Conservation (phyloP, 2,329 filamentous ascomycete genomes). For the Fusarium fracticaudum region DNA sequence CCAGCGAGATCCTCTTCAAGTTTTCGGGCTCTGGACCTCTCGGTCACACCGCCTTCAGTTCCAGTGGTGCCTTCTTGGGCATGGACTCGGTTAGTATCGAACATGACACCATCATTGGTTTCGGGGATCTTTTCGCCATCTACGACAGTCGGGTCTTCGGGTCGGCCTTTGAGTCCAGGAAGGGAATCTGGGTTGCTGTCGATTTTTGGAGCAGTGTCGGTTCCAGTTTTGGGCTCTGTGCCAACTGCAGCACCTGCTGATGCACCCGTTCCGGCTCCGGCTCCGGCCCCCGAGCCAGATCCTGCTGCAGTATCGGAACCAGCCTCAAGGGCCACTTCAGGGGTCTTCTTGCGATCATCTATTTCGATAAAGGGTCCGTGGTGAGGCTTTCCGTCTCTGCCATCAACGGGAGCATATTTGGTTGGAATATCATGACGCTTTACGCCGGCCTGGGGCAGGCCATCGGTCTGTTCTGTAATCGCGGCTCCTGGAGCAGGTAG, state of each 20-base stretch:
- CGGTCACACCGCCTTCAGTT: constrained; percentile 87
- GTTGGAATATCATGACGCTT: constrained; percentile 55
- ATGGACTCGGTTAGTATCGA: constrained; percentile 78
- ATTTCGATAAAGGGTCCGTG: constrained; percentile 81
- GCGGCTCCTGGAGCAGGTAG: constrained; percentile 36
- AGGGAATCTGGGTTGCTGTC: constrained; percentile 51
- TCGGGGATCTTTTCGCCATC: constrained; percentile 71
- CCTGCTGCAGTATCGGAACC: constrained; percentile 11
- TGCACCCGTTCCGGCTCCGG: background rate
- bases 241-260: background rate
- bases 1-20: constrained; percentile 72
- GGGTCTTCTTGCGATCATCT: constrained; percentile 46
- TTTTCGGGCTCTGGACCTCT: constrained; percentile 82
- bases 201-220: constrained; percentile 10
- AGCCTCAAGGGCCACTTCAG: constrained; percentile 29
- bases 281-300: constrained; percentile 8
- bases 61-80: constrained; percentile 89
- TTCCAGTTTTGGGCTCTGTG: background rate
- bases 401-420: constrained; percentile 90
- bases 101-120: constrained; percentile 87
- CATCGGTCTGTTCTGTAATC: constrained; percentile 41
- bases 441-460: constrained; percentile 38
- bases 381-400: constrained; percentile 92
- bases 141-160: constrained; percentile 61
- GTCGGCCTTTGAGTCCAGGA: constrained; percentile 60